phyloP scores from a whole-genome alignment of 2,329 filamentous ascomycete species.

The Simplicillium aogashimaense region DNA sequence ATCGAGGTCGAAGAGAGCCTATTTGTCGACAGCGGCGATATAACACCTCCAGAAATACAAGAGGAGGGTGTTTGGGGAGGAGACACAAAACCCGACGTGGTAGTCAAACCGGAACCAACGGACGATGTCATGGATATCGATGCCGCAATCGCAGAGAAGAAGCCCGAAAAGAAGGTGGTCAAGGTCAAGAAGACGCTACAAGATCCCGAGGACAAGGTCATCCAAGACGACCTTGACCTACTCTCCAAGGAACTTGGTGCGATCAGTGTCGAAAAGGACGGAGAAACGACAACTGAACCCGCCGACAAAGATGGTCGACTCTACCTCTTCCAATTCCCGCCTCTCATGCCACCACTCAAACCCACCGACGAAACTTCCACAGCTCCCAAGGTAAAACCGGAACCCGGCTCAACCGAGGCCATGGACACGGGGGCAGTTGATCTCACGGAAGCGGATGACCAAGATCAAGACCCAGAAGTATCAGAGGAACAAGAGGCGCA shows the following conservation, averaged over 20 bases:
- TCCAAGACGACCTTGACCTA: slow-evolving; percentile 28
- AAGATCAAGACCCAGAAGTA: slow-evolving; percentile 17
- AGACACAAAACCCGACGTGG: slow-evolving; percentile 21
- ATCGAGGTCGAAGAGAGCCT: slow-evolving; percentile 32
- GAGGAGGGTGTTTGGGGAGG: slow-evolving; percentile 33
- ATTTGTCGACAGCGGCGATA: slow-evolving; percentile 28
- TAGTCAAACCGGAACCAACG: slow-evolving; percentile 34
- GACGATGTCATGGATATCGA: slow-evolving; percentile 16
- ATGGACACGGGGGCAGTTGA: slow-evolving; percentile 28
- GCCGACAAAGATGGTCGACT: slow-evolving; percentile 42
- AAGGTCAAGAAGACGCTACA: slow-evolving; percentile 13
- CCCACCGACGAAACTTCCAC: slow-evolving; percentile 14
- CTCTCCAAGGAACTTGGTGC: slow-evolving; percentile 33
- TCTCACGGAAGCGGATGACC: slow-evolving; percentile 24
- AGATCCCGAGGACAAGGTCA: slow-evolving; percentile 28
- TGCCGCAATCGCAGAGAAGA: background rate
- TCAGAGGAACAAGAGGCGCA: slow-evolving; percentile 14
- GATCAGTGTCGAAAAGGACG: slow-evolving; percentile 19
- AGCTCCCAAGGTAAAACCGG: slow-evolving; percentile 27
- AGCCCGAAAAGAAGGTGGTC: slow-evolving; percentile 9
- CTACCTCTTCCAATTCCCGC: slow-evolving; percentile 57
- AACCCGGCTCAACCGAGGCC: slow-evolving; percentile 27
- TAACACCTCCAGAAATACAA: slow-evolving; percentile 16
- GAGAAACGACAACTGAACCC: slow-evolving; percentile 16
- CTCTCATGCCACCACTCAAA: slow-evolving; percentile 47